Base-by-base conservation (phyloP, 371 early-diverging fungal species). In the Mortierella sp. region DNA sequence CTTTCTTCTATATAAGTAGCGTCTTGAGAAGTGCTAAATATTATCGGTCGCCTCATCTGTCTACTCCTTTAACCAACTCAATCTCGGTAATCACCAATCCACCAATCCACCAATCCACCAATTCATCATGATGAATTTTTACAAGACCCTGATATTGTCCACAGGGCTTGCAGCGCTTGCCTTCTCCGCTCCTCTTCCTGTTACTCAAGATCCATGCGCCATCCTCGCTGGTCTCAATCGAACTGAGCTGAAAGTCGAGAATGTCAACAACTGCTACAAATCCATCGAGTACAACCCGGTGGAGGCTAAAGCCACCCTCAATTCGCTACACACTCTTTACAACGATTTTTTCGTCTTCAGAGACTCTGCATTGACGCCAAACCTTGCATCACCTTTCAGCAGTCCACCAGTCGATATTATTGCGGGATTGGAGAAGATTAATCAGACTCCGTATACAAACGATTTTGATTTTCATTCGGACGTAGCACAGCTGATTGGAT, bases 321-420 rank as follows among this genome's bases (percentile, higher is more conserved):
- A 68, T 29, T 28, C 66, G 32, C 15, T 75, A 26, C 29, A 53
- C 6, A 66, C 51, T 7, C 43, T 76, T 8, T 70, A 62, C 29
- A 43, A 70, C 45, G 76, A 70, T 22, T 45, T 66, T 32, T 66
- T 53, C 59, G 45, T 76, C 76, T 70, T 70, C 22, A 34, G 67
- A 34, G 76, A 76, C 29, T 3, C 56, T 0, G 70, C 70, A 29
- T 15, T 70, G 66, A 66, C 76, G 9, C 70, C 67, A 22, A 22
- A 70, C 19, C n/a, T 66, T 19, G 28, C 66, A 0, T 2, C n/a
- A 12, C 70, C 76, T 0, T 70, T 76, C 58, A 13, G 54, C 34
- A 64, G 55, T 28, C 17, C n/a, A 0, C 61, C 75, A 29, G 75
- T 75, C 13, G 76, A 76, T 51, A n/a, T 61, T 26, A 2, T 70